These are phyloP conservation scores for Solanum appendiculatum DNA, from an alignment of 257 asterid genomes.

Conservation along the genomic window DNA sequence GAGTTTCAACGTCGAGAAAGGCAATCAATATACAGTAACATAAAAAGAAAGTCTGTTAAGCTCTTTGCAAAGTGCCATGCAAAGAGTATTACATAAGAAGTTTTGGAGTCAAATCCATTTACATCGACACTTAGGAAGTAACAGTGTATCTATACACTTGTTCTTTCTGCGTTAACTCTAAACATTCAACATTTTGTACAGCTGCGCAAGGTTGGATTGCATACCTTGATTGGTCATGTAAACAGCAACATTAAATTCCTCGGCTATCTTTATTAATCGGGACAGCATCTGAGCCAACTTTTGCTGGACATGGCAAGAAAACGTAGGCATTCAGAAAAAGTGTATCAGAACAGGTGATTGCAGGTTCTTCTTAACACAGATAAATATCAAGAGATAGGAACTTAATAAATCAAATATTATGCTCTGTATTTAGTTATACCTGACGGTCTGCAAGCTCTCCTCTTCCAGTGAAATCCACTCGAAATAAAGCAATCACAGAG, in stretches of 20 bases:
- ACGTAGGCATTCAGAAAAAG: neutral
- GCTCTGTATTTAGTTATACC: slow-evolving; percentile 23
- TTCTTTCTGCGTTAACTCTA: neutral
- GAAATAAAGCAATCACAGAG: slow-evolving; percentile 89
- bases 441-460: slow-evolving; percentile 99
- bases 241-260: slow-evolving; percentile 96
- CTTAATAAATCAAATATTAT: neutral
- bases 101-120: neutral
- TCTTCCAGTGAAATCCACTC: slow-evolving; percentile 97
- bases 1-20: neutral
- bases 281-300: slow-evolving; percentile 99
- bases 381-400: neutral
- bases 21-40: neutral
- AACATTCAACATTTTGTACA: neutral
- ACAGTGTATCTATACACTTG: neutral
- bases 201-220: neutral
- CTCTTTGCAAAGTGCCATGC: neutral
- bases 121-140: neutral
- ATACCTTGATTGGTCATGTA: slow-evolving; percentile 99
- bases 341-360: neutral
- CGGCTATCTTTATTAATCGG: slow-evolving; percentile 84
- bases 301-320: slow-evolving; percentile 48
- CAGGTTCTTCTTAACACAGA: neutral
- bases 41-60: neutral
- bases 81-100: neutral